Conservation (phyloP, 2,329 filamentous ascomycete genomes). For the Sarocladium strictum region DNA sequence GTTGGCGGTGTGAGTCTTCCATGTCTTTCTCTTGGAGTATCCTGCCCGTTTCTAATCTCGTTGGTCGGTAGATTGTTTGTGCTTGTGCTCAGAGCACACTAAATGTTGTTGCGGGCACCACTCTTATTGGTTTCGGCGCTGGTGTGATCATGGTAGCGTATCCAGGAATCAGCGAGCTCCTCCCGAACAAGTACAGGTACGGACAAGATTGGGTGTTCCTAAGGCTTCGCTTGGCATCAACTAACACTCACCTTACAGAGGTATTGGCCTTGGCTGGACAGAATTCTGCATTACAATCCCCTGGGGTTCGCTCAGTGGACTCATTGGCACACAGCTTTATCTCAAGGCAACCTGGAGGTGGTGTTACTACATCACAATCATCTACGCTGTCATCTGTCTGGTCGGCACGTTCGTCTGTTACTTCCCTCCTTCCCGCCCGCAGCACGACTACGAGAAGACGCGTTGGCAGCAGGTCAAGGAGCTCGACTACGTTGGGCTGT, state of each 20-base stretch:
- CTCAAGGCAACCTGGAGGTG: slow-evolving; percentile 1
- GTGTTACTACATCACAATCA: slow-evolving; percentile 6
- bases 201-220: background rate
- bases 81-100: background rate
- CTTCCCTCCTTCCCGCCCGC: slow-evolving; percentile 1
- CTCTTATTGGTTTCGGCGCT: background rate
- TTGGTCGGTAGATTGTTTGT: background rate
- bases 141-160: slow-evolving; percentile 6
- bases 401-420: slow-evolving; percentile 1
- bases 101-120: background rate
- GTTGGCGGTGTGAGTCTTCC: background rate
- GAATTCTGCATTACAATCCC: slow-evolving; percentile 6
- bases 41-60: background rate
- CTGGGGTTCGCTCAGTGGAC: slow-evolving; percentile 1
- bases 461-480: slow-evolving; percentile 7
- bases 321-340: slow-evolving; percentile 1
- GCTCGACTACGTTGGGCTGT: slow-evolving; percentile 6
- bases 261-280: slow-evolving; percentile 2
- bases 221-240: background rate
- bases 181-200: slow-evolving; percentile 2
- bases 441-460: slow-evolving; percentile 5
- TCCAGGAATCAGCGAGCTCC: background rate
- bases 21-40: background rate
- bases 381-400: background rate
- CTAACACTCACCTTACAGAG: background rate